These are phyloP conservation scores for Tylopilus intermedius DNA, from an alignment of 768 basidiomycete species.

Conservation along the genomic window DNA sequence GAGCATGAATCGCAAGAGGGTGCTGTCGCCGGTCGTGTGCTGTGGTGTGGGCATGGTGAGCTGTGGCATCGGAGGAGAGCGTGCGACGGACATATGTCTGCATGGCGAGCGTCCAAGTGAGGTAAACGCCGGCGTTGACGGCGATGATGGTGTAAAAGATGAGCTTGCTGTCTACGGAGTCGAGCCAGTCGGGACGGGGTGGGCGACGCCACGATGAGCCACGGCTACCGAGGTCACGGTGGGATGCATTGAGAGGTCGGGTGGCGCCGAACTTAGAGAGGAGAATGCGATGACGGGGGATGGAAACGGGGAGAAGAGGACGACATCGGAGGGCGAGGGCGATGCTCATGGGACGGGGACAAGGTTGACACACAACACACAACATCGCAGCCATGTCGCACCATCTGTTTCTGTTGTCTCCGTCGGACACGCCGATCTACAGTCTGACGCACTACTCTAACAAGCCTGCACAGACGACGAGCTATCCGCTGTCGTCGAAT, in stretches of 20 bases:
- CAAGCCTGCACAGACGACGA: conserved; percentile 55
- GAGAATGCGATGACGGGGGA: not conserved
- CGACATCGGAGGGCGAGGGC: conserved; percentile 17
- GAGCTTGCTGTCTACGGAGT: conserved; percentile 47
- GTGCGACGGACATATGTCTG: conserved; percentile 32
- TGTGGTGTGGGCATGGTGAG: conserved; percentile 2
- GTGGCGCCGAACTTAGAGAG: conserved; percentile 11
- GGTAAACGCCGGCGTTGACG: conserved; percentile 58
- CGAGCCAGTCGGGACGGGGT: conserved; percentile 34
- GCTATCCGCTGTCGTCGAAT: conserved; percentile 74
- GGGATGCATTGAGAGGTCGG: conserved; percentile 17
- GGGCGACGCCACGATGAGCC: conserved; percentile 27
- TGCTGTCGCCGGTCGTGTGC: conserved; percentile 38
- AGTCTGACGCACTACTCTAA: conserved; percentile 77
- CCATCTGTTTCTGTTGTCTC: conserved; percentile 80
- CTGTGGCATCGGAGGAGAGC: not conserved
- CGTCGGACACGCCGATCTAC: conserved; percentile 83
- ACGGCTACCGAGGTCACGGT: conserved; percentile 15
- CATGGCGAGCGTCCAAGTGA: conserved; percentile 46
- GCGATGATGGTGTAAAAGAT: conserved; percentile 64
- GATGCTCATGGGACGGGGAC: not conserved
- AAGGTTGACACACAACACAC: conserved; percentile 5
- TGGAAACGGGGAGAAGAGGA: not conserved
- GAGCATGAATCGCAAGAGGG: conserved; percentile 45
- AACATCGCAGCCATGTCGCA: conserved; percentile 59